Conservation (phyloP, 129 eudicot genomes). For the Lactuca sativa region DNA sequence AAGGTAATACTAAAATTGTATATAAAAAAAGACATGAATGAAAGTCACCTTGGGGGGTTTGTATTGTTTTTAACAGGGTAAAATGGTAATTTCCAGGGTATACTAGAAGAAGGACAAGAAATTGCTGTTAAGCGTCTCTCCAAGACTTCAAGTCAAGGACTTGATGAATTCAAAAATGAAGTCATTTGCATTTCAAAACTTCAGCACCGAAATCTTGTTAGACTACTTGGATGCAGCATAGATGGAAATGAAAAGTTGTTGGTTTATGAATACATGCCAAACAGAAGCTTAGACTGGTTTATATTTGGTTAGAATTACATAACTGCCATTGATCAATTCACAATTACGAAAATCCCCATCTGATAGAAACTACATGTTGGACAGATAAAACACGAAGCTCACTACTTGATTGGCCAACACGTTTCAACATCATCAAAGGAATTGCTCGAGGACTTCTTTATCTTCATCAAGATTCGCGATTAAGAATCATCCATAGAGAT, state of each 20-base stretch:
- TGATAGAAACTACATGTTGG: background rate
- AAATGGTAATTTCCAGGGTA: conserved; percentile 28
- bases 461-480: conserved; percentile 43
- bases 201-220: conserved; percentile 42
- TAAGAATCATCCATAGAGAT: conserved; percentile 45
- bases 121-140: conserved; percentile 36
- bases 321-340: background rate
- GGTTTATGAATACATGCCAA: conserved; percentile 41
- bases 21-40: background rate
- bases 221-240: conserved; percentile 35
- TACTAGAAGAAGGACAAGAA: conserved; percentile 26
- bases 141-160: conserved; percentile 29
- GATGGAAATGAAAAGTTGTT: conserved; percentile 31
- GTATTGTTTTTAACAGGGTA: background rate
- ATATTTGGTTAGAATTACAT: conserved; percentile 29
- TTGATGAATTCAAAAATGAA: conserved; percentile 34
- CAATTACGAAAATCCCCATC: background rate
- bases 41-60: background rate
- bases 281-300: conserved; percentile 35
- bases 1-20: conserved; percentile 15
- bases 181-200: conserved; percentile 32
- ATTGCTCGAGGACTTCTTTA: conserved; percentile 45
- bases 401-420: conserved; percentile 29
- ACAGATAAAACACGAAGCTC: conserved; percentile 20
- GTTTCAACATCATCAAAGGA: conserved; percentile 41